Base-by-base conservation (phyloP, 116 monocot species). In the Cymodocea nodosa region DNA sequence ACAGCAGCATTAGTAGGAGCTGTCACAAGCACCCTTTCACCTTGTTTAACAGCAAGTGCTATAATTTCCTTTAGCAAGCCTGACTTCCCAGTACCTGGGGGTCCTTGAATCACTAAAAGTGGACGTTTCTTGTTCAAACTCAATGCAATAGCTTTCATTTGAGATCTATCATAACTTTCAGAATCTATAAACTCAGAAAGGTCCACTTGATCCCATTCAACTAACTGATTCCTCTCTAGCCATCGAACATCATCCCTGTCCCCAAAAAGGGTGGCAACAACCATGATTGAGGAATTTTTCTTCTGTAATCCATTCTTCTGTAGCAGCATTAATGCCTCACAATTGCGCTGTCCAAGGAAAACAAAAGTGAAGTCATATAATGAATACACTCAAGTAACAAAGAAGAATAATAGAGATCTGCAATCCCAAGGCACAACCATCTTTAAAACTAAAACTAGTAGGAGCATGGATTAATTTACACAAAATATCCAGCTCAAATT, bases 1-100 rank as follows among this genome's bases (percentile, higher is more conserved):
- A 94, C 89, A 60, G 94, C 94, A 63, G 90, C 84, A 84, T 94
- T 94, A 40, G 87, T 94, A 56, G 94, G 94, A 68, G 94, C 84
- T 13, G 94, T 85, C 61, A 94, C 77, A 73, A 94, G 94, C 50
- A 94, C 87, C 64, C 84, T 75, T 77, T 94, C 94, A 36, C 87
- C 90, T 74, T 83, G 87, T 44, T 77, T 66, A 73, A 87, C 90
- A 50, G 94, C 94, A 66, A 82, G 84, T 54, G 52, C 35, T 63
- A 94, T 85, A 17, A 94, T 61, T 74, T 94, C 81, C 69, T 78
- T 84, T 12, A 94, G 81, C 73, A 94, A 73, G 51, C 80, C 74
- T 56, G 94, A 84, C 76, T 94, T 94, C 19, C 94, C 90, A 59
- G 87, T 94, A 30, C 94, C 94, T 66, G 94, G 94, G 75, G 94